Percentiles rank a stretch among this genome's conserved stretches.
Conservation (phyloP, 2,329 filamentous ascomycete species). For the Beauveria medogensis region DNA sequence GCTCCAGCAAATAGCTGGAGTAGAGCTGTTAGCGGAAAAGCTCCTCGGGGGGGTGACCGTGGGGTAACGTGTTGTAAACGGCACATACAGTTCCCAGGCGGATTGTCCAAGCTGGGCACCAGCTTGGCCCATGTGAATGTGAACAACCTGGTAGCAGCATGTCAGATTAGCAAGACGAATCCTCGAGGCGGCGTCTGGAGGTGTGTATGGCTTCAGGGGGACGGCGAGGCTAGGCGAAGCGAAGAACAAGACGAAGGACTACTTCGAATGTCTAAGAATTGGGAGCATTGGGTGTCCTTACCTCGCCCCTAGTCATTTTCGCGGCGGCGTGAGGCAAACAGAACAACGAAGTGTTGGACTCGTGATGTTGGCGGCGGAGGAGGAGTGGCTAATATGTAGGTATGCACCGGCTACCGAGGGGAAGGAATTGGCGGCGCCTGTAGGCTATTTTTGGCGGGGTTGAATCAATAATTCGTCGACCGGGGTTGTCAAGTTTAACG, state of each 20-base stretch:
- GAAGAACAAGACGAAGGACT: slow-evolving; percentile 7
- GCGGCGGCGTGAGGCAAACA: slow-evolving; percentile 17
- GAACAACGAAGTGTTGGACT: slow-evolving; percentile 15
- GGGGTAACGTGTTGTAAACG: slow-evolving; percentile 10
- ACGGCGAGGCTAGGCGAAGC: slow-evolving; percentile 6
- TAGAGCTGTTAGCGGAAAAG: not conserved
- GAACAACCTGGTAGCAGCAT: slow-evolving; percentile 42
- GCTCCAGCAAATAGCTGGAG: slow-evolving; percentile 61
- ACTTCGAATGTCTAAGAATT: not conserved
- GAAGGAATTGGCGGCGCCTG: slow-evolving; percentile 18
- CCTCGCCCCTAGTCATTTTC: slow-evolving; percentile 49
- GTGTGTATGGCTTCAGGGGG: slow-evolving; percentile 5
- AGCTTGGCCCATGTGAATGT: slow-evolving; percentile 60
- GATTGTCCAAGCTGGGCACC: slow-evolving; percentile 68
- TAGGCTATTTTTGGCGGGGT: slow-evolving; percentile 19
- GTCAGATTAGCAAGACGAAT: slow-evolving; percentile 13
- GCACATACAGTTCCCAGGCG: slow-evolving; percentile 65
- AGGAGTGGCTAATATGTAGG: slow-evolving; percentile 10
- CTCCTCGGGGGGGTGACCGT: slow-evolving; percentile 4
- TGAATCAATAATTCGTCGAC: slow-evolving; percentile 17
- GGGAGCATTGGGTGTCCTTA: slow-evolving; percentile 23
- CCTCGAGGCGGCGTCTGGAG: slow-evolving; percentile 4
- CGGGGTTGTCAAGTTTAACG: slow-evolving; percentile 6
- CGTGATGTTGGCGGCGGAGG: slow-evolving; percentile 17
- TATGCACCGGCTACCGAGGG: slow-evolving; percentile 12